Evolutionary conservation across 768 basidiomycete species (phyloP), one percentile per base, ranked within the genome.

Genomic region (Suillus sp.): DNA sequence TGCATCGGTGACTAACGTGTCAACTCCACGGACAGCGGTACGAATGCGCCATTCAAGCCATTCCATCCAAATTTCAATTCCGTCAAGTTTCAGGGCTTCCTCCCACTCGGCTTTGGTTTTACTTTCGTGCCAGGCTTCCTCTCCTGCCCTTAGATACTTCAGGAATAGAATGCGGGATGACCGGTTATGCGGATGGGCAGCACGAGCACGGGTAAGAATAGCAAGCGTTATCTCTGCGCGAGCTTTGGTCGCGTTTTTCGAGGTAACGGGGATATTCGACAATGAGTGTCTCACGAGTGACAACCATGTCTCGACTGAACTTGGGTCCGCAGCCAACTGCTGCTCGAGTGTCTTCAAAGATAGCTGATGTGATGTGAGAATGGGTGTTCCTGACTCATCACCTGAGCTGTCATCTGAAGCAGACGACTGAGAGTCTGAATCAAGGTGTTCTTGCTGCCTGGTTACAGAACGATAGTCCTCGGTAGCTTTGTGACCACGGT

Each of bases 31-130:
- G 45, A 65, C 75, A 18, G 77, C 77, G 42, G 68, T 80, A 47
- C 86, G 78, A 38, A 91, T 84, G 62, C 82, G 81, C 90, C 90
- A 93, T 66, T 90, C 89, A 3, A 93, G 69, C 91, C 92, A 94
- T 66, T 88, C 88, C 77, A 93, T 83, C 84, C 87, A 90, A 30
- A 93, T 79, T 42, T 86, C 84, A 32, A 81, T 72, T 40, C 81
- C 83, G 34, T 84, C 81, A 4, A 83, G 67, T 58, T 73, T 68
- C 65, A 92, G 72, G 2, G 88, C 86, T 22, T 81, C 78, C 61
- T 91, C 87, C 93, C 93, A 95, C 67, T 92, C 90, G 3, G 78
- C 77, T 27, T 70, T 60, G 20, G 89, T 68, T 73, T 85, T 85
- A 48, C 78, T 78, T 61, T 79, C 79, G 27, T 81, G 72, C 91